Base-by-base conservation (phyloP, 179 eudicot genomes). In the Patellifolia procumbens region DNA sequence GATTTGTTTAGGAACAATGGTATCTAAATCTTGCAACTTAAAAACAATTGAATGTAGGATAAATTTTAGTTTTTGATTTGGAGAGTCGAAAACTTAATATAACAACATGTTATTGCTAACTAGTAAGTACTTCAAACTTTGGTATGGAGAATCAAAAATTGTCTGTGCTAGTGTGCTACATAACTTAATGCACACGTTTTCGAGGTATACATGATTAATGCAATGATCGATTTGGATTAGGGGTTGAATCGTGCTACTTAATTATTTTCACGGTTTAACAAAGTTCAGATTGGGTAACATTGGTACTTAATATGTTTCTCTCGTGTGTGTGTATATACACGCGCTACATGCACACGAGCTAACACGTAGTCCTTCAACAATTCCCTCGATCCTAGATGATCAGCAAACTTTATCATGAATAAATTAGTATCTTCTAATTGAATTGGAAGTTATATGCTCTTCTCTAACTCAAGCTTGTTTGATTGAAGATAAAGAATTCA, bases 151-250 rank as follows among this genome's bases (percentile, higher is more conserved):
- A 39, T 9, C 43, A 39, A 39, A n/a, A 37, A 39, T 39, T 39
- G 8, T 9, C 6, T 0, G 43, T 39, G 8, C 43, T 39, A 5
- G 43, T 39, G 8, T 39, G 43, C 43, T 39, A 39, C 43, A 39
- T 58, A 24, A 26, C 1, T 58, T 10, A 9, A 26, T 26, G 62
- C 62, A 58, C 34, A 58, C 32, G 43, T 39, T 39, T 39, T 39
- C 43, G 43, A 26, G 5, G n/a, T 19, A 34, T 63, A 35, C 1
- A 5, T 2, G 20, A 22, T 20, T 13, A 22, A 63, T 37, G 17
- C 6, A 65, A 7, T 39, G 29, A 65, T 65, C 48, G 6, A 32
- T 62, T 35, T 63, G 68, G 45, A 63, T 63, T 63, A 63, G n/a
- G 15, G 19, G 24, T 63, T 20, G 35, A 2, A 32, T 61, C 32